A percentile compares a stretch with the other conserved stretches of the same genome.
Conservation (phyloP, 176 grass and related monocot genomes). For the Phyllostachys edulis region DNA sequence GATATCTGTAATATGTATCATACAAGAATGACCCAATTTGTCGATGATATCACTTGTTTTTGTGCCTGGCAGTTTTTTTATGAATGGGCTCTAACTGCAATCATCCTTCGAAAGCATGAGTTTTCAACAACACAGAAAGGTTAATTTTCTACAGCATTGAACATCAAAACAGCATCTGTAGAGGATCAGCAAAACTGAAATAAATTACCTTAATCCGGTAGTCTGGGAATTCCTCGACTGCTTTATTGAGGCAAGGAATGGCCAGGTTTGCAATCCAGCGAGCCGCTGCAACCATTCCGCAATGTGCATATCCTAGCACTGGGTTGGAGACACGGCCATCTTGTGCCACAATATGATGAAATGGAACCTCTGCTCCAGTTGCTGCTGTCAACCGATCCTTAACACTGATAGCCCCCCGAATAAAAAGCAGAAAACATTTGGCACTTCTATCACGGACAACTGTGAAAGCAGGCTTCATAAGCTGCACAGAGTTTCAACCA, state of each 20-base stretch:
- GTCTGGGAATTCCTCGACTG: conserved; percentile 47
- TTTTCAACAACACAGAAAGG: background rate
- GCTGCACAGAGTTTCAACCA: conserved; percentile 48
- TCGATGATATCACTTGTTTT: background rate
- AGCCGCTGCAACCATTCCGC: conserved; percentile 68
- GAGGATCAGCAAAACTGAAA: background rate
- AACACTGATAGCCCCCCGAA: conserved; percentile 84
- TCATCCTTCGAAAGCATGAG: background rate
- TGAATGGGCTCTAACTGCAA: background rate
- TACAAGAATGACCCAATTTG: background rate
- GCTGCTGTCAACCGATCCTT: conserved; percentile 86
- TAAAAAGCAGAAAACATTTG: conserved; percentile 85
- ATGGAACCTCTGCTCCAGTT: conserved; percentile 69
- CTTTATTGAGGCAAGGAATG: conserved; percentile 52
- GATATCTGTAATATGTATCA: background rate
- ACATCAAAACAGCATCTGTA: background rate
- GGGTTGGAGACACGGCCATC: conserved; percentile 46
- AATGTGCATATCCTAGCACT: conserved; percentile 64
- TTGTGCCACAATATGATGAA: conserved; percentile 54
- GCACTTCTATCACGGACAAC: conserved; percentile 61
- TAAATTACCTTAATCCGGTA: conserved; percentile 56
- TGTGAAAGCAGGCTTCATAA: conserved; percentile 87
- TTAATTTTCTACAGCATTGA: background rate
- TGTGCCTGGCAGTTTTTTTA: background rate
- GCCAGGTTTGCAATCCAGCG: conserved; percentile 67